Base-by-base conservation (phyloP, 1,284 basidiomycete species). In the Paramarasmius palmivorus region DNA sequence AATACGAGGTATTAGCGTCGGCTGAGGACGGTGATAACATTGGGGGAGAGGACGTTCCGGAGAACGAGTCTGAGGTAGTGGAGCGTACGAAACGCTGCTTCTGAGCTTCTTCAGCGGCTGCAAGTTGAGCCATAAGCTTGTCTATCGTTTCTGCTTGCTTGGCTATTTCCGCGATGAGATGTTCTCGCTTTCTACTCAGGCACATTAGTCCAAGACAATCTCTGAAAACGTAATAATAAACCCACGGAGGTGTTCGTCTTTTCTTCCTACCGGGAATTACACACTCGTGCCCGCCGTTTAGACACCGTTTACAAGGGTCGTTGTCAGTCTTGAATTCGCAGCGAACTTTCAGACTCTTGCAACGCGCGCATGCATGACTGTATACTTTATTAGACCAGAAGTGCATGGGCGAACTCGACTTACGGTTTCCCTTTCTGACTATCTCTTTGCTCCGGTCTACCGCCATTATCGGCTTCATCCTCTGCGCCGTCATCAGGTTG, bases 261-360 rank as follows among this genome's bases (percentile, higher is more conserved):
- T 86, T 85, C 68, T 88, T 90, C 55, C 83, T 75, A n/a, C 86
- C 86, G 26, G 88, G 88, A 47, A 88, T 88, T 40, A 83, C 70
- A 60, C 89, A 92, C 52, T 88, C 85, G 56, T 88, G 81, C 7
- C 79, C 78, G 7, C 81, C 84, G 56, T 79, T 80, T 53, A 79
- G 67, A 62, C 87, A 90, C 10, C 88, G 82, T 61, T 81, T 87
- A 67, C 88, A 90, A 2, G 81, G 79, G 59, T 90, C 86, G 12
- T 74, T 78, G 44, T 86, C 84, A 9, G 77, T 78, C 63, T 72
- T 80, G 65, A 87, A 85, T 67, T 89, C 86, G 65, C 88, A 90
- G 60, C 78, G 82, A 55, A 90, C 88, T 73, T 91, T 91, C 54
- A 91, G 68, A 51, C 75, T 79, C 67, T 88, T 90, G 72, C 88